These are phyloP conservation scores for Umbilicaria muhlenbergii DNA, from an alignment of 495 filamentous ascomycete genomes.

Conservation along the genomic window DNA sequence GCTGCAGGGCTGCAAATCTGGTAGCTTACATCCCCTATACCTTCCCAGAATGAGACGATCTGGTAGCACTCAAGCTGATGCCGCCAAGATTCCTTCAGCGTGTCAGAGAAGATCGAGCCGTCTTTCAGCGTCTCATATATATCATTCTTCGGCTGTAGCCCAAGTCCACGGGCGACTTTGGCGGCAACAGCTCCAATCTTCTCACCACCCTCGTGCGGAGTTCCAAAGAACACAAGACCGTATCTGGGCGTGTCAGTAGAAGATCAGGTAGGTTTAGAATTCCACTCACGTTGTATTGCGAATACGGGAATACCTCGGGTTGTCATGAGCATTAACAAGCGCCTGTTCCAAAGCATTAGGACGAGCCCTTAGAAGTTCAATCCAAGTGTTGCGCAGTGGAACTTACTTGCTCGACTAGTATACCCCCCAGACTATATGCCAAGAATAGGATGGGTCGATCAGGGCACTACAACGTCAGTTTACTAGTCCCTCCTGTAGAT, in stretches of 20 bases:
- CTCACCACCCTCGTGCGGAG: slow-evolving; percentile 7
- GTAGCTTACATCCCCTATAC: slow-evolving; percentile 1
- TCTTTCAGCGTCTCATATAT: slow-evolving; percentile 4
- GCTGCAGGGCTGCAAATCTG: background rate
- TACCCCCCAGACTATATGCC: slow-evolving; percentile 3
- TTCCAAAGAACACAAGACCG: slow-evolving; percentile 6
- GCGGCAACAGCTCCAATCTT: background rate
- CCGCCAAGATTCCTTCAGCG: slow-evolving; percentile 5
- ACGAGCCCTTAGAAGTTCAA: too few species aligned
- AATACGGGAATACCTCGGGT: background rate
- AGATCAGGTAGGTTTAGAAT: background rate
- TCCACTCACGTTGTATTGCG: slow-evolving; percentile 1
- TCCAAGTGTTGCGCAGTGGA: too few species aligned
- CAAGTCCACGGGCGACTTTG: too few species aligned
- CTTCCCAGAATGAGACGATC: slow-evolving; percentile 6
- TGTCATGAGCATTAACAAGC: background rate
- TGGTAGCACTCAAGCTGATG: slow-evolving; percentile 7
- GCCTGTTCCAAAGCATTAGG: background rate
- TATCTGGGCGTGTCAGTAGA: background rate
- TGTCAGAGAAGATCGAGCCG: slow-evolving; percentile 5
- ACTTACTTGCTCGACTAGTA: slow-evolving; percentile 1
- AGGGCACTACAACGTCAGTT: background rate
- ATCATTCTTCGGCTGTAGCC: background rate
- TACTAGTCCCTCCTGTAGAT: background rate
- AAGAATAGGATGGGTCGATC: slow-evolving; percentile 1